Base-by-base conservation (phyloP, 345 rosid species). In the Salix arbutifolia region DNA sequence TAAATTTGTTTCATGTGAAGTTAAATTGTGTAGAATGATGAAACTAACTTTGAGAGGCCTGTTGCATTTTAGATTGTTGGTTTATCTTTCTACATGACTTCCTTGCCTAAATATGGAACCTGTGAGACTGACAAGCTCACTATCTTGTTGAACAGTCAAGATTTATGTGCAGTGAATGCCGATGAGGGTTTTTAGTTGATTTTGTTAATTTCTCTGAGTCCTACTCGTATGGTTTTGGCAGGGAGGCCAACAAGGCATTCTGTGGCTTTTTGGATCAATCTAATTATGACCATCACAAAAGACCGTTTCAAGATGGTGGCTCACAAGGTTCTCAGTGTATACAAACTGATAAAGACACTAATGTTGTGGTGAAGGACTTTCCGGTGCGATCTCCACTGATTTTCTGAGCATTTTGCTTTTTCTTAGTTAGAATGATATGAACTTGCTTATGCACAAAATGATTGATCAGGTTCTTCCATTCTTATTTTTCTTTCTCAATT, bases 231-330 rank as follows among this genome's bases (percentile, higher is more conserved):
- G 79, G n/a, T 82, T 82, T 78, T 71, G 61, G 28, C 86, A 93
- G 98, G 92, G 99, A 96, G 83, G 83, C 80, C 61, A 93, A 91
- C 67, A 96, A 96, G 83, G 98, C 99, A 61, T 86, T 91, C 71
- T 93, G 98, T 84, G 99, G 99, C 75, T 93, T 93, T 85, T 76
- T 71, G 80, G 84, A 85, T 78, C 87, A 77, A 77, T 85, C 87
- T 69, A 90, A 85, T 70, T 76, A 73, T 74, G 66, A 78, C 65
- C 83, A 84, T 70, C 79, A 77, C 74, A 78, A 76, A 82, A 83
- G 72, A 58, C 48, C 78, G n/a, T 78, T 79, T 75, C 84, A 40
- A 76, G 84, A 83, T 28, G 70, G 62, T 65, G 82, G 70, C 69
- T 71, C 56, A 69, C 53, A 71, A 71, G 82, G 83, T 71, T 65